These are phyloP conservation scores for Flaveria floridana DNA, from an alignment of 140 eudicot genomes.

Conservation along the genomic window DNA sequence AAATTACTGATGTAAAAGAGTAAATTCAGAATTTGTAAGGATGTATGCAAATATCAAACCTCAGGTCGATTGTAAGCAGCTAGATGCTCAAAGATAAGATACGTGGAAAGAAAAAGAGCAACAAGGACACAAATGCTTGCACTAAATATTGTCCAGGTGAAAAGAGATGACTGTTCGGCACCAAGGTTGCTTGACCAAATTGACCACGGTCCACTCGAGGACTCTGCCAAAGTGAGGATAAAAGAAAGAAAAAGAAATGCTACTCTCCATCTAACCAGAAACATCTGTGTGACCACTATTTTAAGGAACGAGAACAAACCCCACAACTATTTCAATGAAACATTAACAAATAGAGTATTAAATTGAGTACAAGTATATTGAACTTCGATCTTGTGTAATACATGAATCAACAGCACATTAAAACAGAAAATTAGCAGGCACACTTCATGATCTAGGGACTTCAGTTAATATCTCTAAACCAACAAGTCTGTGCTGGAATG, in stretches of 20 bases:
- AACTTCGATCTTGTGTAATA: slow-evolving; percentile 16
- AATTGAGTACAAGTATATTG: slow-evolving; percentile 13
- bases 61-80: slow-evolving; percentile 95
- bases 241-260: slow-evolving; percentile 34
- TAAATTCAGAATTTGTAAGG: slow-evolving; percentile 1
- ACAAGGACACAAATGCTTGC: slow-evolving; percentile 76
- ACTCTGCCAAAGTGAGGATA: slow-evolving; percentile 46
- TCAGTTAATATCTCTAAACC: slow-evolving; percentile 15
- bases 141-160: slow-evolving; percentile 65
- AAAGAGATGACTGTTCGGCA: slow-evolving; percentile 48
- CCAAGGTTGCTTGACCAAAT: slow-evolving; percentile 47
- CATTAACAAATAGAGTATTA: slow-evolving; percentile 12
- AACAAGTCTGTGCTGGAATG: slow-evolving; percentile 18
- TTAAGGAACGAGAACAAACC: slow-evolving; percentile 4
- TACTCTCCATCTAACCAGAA: slow-evolving; percentile 46
- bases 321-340: slow-evolving; percentile 24
- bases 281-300: slow-evolving; percentile 19
- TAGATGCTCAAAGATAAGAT: slow-evolving; percentile 87
- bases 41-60: slow-evolving; percentile 45
- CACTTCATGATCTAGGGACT: slow-evolving; percentile 16
- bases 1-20: background rate
- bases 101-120: slow-evolving; percentile 76
- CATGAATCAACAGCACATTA: slow-evolving; percentile 19
- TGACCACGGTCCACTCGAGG: slow-evolving; percentile 42
- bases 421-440: slow-evolving; percentile 2